Conservation (phyloP, 2,329 filamentous ascomycete genomes). For the Pseudocercospora macadamiae region DNA sequence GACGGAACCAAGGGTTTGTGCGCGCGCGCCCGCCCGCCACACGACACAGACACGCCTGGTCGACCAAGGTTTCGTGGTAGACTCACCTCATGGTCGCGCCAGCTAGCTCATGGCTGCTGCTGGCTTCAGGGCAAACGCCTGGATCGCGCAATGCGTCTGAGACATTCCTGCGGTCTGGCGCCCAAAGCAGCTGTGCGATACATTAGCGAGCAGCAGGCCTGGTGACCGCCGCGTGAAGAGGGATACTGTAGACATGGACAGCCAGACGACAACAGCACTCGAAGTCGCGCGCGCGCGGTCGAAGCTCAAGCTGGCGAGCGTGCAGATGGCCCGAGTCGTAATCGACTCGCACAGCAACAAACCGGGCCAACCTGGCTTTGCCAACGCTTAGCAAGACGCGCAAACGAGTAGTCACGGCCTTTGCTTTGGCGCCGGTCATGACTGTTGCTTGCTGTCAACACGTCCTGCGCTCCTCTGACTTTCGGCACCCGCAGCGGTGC, state of each 20-base stretch:
- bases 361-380: not conserved
- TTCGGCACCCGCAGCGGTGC: constrained; percentile 11
- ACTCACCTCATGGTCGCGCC: constrained; percentile 2
- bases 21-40: not conserved
- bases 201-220: constrained; percentile 1
- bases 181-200: not conserved
- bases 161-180: not conserved
- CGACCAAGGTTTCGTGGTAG: not conserved
- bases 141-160: constrained; percentile 8
- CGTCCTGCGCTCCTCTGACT: not conserved
- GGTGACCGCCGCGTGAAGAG: not conserved
- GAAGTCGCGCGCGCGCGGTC: not conserved
- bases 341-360: not conserved
- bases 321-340: constrained; percentile 4
- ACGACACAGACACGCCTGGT: not conserved
- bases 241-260: too few species aligned
- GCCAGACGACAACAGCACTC: too few species aligned
- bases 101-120: not conserved
- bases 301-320: constrained; percentile 4
- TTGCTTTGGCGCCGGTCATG: constrained; percentile 5
- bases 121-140: constrained; percentile 1
- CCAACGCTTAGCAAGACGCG: not conserved
- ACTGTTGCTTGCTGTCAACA: constrained; percentile 10
- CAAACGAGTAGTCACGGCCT: not conserved
- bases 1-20: not conserved